These are phyloP conservation scores for Neurospora sp. DNA, from an alignment of 495 filamentous ascomycete genomes.

Conservation along the genomic window DNA sequence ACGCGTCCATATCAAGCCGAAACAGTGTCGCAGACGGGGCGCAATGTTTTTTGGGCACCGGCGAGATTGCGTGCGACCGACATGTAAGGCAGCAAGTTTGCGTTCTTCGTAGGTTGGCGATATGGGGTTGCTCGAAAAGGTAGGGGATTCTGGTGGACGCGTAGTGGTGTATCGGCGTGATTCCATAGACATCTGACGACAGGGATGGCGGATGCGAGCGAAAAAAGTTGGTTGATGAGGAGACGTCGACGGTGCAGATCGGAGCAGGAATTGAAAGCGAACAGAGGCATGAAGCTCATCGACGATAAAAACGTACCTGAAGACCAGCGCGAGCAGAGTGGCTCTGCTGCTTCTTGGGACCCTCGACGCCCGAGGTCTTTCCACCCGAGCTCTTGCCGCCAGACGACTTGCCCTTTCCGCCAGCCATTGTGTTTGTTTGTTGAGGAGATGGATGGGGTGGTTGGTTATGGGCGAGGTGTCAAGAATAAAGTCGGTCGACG, in stretches of 20 bases:
- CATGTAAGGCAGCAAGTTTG: not conserved
- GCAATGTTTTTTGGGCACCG: not conserved
- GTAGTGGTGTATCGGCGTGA: slow-evolving; percentile 4
- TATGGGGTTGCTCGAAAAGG: slow-evolving; percentile 1
- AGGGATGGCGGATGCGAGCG: not conserved
- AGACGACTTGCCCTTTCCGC: slow-evolving; percentile 89
- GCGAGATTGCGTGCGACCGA: not conserved
- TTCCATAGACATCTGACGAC: not conserved
- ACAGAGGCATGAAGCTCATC: slow-evolving; percentile 11
- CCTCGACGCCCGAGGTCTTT: slow-evolving; percentile 66
- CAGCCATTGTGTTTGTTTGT: slow-evolving; percentile 42
- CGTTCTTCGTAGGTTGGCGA: not conserved
- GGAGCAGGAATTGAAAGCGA: slow-evolving; percentile 2
- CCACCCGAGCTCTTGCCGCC: slow-evolving; percentile 78
- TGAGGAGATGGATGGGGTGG: slow-evolving; percentile 9
- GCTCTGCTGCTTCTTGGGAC: slow-evolving; percentile 87
- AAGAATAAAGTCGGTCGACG: slow-evolving; percentile 1
- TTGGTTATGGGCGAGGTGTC: slow-evolving; percentile 10
- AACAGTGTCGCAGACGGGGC: not conserved
- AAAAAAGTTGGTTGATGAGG: not conserved
- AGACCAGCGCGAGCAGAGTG: slow-evolving; percentile 97
- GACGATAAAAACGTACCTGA: slow-evolving; percentile 62
- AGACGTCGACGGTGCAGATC: not conserved
- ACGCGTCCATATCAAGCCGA: not conserved
- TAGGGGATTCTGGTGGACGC: slow-evolving; percentile 7